Percentiles rank a stretch among this genome's conserved stretches.
Evolutionary conservation across 2,329 filamentous ascomycete genomes (phyloP).

Genomic region (Neopestalotiopsis sp.): DNA sequence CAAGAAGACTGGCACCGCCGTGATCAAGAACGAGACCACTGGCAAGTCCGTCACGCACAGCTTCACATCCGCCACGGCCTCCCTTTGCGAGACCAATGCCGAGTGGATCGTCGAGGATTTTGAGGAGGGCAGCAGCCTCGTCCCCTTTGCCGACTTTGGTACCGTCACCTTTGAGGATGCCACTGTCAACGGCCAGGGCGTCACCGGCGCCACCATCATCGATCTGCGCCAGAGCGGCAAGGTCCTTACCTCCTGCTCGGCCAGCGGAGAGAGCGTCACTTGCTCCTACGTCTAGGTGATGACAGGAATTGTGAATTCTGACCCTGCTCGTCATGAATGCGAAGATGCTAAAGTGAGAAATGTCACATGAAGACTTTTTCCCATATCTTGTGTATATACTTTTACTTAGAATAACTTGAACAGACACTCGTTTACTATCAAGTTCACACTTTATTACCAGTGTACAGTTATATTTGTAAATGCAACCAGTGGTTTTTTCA

Average conservation of each 20-base stretch:
- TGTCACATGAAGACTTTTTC: not conserved
- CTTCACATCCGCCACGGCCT: slow-evolving; percentile 46
- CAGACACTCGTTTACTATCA: not conserved
- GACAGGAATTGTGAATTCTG: not conserved
- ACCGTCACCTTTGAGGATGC: slow-evolving; percentile 48
- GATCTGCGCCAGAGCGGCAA: slow-evolving; percentile 48
- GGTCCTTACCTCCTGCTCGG: slow-evolving; percentile 39
- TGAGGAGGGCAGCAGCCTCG: slow-evolving; percentile 41
- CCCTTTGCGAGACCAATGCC: slow-evolving; percentile 59
- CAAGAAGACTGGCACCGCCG: slow-evolving; percentile 47
- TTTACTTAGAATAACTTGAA: not conserved
- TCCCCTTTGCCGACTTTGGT: slow-evolving; percentile 52
- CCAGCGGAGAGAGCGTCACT: slow-evolving; percentile 22
- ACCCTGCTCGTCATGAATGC: not conserved
- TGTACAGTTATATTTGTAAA: not conserved
- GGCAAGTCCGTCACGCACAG: slow-evolving; percentile 58
- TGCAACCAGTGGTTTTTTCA: not conserved
- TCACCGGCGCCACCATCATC: slow-evolving; percentile 45
- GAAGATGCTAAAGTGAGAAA: not conserved
- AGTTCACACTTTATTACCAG: not conserved
- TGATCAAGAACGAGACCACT: slow-evolving; percentile 56
- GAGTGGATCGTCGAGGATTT: slow-evolving; percentile 69
- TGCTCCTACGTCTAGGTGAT: slow-evolving; percentile 22
- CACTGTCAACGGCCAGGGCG: slow-evolving; percentile 34
- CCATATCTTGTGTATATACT: not conserved